phyloP scores from a whole-genome alignment of 1,284 basidiomycete species.

The Amylostereum chailletii region DNA sequence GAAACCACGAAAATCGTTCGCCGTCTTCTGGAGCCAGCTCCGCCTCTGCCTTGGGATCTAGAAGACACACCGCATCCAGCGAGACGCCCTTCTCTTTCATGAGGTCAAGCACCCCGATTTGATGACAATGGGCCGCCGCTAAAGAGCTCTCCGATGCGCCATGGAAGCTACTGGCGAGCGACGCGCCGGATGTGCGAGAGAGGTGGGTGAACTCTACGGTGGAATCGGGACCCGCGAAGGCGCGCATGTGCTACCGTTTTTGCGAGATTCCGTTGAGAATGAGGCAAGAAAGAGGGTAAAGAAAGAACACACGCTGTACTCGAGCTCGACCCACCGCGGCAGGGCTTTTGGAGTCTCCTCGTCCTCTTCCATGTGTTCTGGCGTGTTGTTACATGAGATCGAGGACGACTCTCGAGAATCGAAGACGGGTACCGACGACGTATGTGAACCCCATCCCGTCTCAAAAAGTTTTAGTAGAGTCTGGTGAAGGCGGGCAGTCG shows the following conservation, averaged over 20 bases:
- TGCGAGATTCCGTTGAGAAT: not conserved
- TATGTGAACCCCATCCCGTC: constrained; percentile 13
- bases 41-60: constrained; percentile 78
- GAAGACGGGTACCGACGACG: constrained; percentile 11
- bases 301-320: constrained; percentile 42
- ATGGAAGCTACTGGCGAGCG: constrained; percentile 40
- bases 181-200: constrained; percentile 56
- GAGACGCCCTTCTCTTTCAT: constrained; percentile 45
- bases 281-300: constrained; percentile 24
- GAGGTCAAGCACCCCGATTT: constrained; percentile 56
- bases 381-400: constrained; percentile 7
- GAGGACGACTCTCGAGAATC: not conserved
- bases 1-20: constrained; percentile 74
- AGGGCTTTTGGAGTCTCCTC: constrained; percentile 62
- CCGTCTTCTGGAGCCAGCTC: constrained; percentile 70
- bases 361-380: constrained; percentile 96
- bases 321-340: constrained; percentile 86
- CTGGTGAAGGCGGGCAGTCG: too few relatives aligned
- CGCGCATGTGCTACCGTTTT: constrained; percentile 71
- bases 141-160: constrained; percentile 15
- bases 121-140: constrained; percentile 52
- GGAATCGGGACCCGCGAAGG: constrained; percentile 57
- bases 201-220: constrained; percentile 81
- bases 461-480: too few relatives aligned
- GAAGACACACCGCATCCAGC: constrained; percentile 66